These are phyloP conservation scores for Paraphaeosphaeria minitans DNA, from an alignment of 2,329 filamentous ascomycete genomes.

Conservation along the genomic window DNA sequence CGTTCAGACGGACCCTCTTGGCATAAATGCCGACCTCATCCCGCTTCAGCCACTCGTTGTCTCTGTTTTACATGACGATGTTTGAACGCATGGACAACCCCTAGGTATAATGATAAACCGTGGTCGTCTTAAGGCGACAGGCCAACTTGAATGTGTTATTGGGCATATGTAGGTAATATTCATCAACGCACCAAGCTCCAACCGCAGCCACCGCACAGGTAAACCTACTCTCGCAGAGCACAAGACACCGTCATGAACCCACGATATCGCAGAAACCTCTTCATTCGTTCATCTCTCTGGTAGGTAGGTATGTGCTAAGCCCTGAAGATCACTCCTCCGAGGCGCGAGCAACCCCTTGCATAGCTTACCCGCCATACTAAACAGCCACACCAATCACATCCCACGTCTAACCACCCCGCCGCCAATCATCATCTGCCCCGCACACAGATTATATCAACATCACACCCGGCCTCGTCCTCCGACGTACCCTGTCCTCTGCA, in stretches of 20 bases:
- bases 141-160: neutral
- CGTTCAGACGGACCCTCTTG: conserved; percentile 23
- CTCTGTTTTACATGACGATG: neutral
- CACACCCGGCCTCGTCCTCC: conserved; percentile 25
- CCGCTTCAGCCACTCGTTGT: conserved; percentile 1
- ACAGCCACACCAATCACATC: conserved; percentile 31
- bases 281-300: conserved; percentile 25
- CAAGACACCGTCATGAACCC: neutral
- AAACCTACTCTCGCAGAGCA: neutral
- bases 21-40: conserved; percentile 5
- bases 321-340: conserved; percentile 20
- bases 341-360: conserved; percentile 22
- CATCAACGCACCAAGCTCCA: neutral
- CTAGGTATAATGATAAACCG: neutral
- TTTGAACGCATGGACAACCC: neutral
- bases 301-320: conserved; percentile 8
- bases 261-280: neutral
- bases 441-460: conserved; percentile 22
- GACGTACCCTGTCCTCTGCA: conserved; percentile 23
- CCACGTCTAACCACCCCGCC: conserved; percentile 17
- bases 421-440: conserved; percentile 38
- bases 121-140: neutral
- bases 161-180: no score
- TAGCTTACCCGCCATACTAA: conserved; percentile 12
- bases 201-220: neutral